Conservation (phyloP, 129 eudicot species). For the Tanacetum coccineum region DNA sequence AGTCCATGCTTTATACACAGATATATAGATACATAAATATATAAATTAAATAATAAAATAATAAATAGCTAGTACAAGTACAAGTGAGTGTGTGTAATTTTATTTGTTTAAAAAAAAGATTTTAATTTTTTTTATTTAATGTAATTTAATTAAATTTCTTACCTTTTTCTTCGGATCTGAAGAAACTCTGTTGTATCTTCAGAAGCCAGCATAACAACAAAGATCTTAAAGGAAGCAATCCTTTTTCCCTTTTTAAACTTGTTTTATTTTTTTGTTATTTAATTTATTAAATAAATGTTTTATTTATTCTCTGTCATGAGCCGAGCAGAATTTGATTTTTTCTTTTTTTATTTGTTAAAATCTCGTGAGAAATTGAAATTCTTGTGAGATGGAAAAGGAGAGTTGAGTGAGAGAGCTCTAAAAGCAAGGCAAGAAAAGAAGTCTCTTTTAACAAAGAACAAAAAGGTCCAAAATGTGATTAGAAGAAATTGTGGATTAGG, state of each 20-base stretch:
- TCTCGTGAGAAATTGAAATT: constrained; percentile 31
- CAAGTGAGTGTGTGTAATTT: constrained; percentile 13
- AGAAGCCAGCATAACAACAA: constrained; percentile 66
- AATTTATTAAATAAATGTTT: constrained; percentile 38
- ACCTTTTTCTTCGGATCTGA: constrained; percentile 96
- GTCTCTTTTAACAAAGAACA: constrained; percentile 36
- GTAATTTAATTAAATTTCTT: constrained; percentile 13
- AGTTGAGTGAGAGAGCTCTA: constrained; percentile 37
- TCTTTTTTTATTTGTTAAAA: neutral
- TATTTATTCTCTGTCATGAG: constrained; percentile 54
- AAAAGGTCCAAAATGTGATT: constrained; percentile 34
- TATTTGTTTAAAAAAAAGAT: constrained; percentile 4
- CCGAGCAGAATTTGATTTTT: constrained; percentile 20
- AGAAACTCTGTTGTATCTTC: constrained; percentile 72
- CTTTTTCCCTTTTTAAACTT: constrained; percentile 31
- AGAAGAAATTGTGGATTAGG: constrained; percentile 22
- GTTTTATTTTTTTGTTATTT: neutral
- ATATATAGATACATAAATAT: neutral
- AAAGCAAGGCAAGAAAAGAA: constrained; percentile 40
- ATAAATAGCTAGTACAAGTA: constrained; percentile 20
- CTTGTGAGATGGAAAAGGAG: constrained; percentile 25
- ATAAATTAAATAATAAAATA: constrained; percentile 3
- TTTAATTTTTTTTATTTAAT: neutral
- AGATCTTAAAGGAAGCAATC: constrained; percentile 69
- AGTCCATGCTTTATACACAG: constrained; percentile 51